Conservation (phyloP, 106 monocot genomes). For the Phalaenopsis aphrodite region DNA sequence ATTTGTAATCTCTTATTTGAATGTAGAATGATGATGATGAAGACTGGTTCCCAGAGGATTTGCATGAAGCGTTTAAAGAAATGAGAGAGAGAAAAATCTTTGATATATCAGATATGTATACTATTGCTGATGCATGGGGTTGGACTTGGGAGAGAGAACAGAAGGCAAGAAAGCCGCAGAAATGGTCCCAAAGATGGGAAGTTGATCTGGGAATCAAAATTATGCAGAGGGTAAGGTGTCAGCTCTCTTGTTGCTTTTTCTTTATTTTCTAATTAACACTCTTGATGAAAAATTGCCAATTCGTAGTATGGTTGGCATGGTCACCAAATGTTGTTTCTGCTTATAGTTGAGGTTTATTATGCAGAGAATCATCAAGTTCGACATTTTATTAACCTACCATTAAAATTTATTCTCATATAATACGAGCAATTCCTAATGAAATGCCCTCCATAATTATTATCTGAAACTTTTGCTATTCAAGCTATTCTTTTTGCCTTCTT, state of each 20-base stretch:
- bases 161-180: slow-evolving; percentile 60
- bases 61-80: slow-evolving; percentile 74
- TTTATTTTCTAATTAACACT: not conserved
- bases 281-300: not conserved
- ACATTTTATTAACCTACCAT: not conserved
- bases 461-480: no score
- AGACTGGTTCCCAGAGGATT: slow-evolving; percentile 86
- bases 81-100: slow-evolving; percentile 78
- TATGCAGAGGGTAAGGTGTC: slow-evolving; percentile 69
- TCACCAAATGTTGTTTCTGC: not conserved
- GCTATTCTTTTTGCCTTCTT: no score
- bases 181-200: slow-evolving; percentile 99
- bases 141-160: slow-evolving; percentile 94
- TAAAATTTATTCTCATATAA: not conserved
- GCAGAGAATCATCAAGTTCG: not conserved
- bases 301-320: not conserved
- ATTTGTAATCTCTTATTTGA: not conserved
- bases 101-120: slow-evolving; percentile 80
- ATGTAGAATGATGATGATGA: slow-evolving; percentile 74
- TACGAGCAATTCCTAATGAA: no score
- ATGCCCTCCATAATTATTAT: no score
- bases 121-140: slow-evolving; percentile 95
- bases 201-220: slow-evolving; percentile 85
- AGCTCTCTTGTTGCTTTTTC: not conserved
- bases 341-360: not conserved